Percentiles rank a stretch among this genome's conserved stretches.
Evolutionary conservation across 495 filamentous ascomycete species (phyloP).

Genomic region (Bathelium albidoporum): DNA sequence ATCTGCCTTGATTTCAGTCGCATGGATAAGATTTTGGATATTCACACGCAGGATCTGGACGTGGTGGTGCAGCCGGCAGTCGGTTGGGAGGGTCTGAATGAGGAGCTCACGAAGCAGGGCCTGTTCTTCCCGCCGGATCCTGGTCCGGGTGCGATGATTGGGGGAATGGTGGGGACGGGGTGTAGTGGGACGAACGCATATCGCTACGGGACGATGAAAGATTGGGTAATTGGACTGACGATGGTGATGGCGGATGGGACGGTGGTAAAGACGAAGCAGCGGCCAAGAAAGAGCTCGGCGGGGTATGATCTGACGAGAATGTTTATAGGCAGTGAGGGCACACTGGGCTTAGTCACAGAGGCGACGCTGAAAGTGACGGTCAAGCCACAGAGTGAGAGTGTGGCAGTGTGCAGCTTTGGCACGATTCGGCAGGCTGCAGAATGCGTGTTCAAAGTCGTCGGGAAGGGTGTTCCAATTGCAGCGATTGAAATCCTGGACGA

Average conservation of each 20-base stretch:
- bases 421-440: conserved; percentile 69
- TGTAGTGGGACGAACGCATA: conserved; percentile 92
- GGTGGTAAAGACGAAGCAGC: conserved; percentile 75
- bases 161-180: conserved; percentile 91
- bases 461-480: conserved; percentile 70
- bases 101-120: conserved; percentile 53
- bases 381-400: conserved; percentile 65
- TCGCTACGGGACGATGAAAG: conserved; percentile 90
- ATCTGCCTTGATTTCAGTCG: conserved; percentile 67
- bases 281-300: conserved; percentile 69
- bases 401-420: conserved; percentile 74
- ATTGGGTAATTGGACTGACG: conserved; percentile 86
- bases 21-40: conserved; percentile 61
- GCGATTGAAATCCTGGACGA: conserved; percentile 91
- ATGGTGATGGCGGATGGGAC: conserved; percentile 89
- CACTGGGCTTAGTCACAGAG: conserved; percentile 81
- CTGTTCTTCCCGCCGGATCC: conserved; percentile 81
- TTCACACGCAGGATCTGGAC: conserved; percentile 69
- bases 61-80: conserved; percentile 74
- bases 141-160: conserved; percentile 77
- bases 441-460: conserved; percentile 69
- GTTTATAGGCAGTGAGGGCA: conserved; percentile 89
- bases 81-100: conserved; percentile 70
- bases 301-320: conserved; percentile 80
- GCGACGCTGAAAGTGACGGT: conserved; percentile 73